Base-by-base conservation (phyloP, 352 stramenopile species). In the Hyaloperonospora arabidopsidis region DNA sequence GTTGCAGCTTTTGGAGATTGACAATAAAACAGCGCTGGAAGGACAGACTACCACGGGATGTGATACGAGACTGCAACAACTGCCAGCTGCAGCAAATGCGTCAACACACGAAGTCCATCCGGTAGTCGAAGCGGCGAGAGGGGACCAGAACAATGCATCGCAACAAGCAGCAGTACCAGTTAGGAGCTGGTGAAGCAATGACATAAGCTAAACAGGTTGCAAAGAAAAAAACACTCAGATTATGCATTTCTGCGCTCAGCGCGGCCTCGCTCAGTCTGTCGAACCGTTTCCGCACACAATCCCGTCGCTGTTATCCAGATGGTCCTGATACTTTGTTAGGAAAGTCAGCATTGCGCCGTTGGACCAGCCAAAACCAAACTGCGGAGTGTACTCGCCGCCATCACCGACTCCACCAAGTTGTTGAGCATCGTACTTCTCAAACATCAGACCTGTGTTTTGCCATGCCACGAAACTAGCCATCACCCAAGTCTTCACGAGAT, bases 361-460 rank as follows among this genome's bases (percentile, higher is more conserved):
- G 1, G 75, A 84, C 84, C 84, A 93, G 48, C 84, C 84, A 66
- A 95, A 94, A 54, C 86, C 86, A 52, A 87, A 79, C 50, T 95
- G 86, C 3, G 81, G 77, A 10, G 82, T 80, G 62, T 95, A 95
- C 67, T 95, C 86, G 49, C 86, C 86, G 3, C 86, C 86, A 45
- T 76, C 66, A 10, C 84, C 81, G 3, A 87, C 61, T 0, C 70
- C 73, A 21, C 84, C 84, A 13, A 84, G 51, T 23, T 80, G 68
- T 2, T 63, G 68, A 43, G 81, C 74, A 59, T 93, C 86, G 64
- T 93, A 93, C 67, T 95, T 95, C 54, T 95, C 86, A 69, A 88
- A 91, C 84, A 95, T 93, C 35, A 84, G 57, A 5, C 79, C 73
- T 5, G 76, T 87, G 48, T 83, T 64, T 39, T 83, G 59, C 68